Evolutionary conservation across 2,329 filamentous ascomycete genomes (phyloP).

Genomic region (Bisporella sp.): DNA sequence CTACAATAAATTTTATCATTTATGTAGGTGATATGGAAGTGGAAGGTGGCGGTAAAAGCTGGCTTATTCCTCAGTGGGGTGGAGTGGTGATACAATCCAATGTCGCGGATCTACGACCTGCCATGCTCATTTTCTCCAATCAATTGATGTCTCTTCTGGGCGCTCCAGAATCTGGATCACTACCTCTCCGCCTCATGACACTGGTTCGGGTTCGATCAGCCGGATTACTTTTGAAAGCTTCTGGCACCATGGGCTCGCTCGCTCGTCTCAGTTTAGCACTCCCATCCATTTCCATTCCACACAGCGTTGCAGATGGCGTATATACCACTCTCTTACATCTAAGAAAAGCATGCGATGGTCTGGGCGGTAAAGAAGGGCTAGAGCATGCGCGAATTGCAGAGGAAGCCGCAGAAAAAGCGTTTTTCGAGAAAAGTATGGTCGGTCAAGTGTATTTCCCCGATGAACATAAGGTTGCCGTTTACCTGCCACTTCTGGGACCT

Average conservation of each 20-base stretch:
- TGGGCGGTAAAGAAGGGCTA: conserved; percentile 62
- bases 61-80: conserved; percentile 96
- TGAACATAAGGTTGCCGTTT: conserved; percentile 96
- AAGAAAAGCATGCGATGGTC: conserved; percentile 64
- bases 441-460: conserved; percentile 98
- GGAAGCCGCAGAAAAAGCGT: conserved; percentile 82
- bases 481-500: conserved; percentile 83
- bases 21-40: conserved; percentile 63
- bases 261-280: conserved; percentile 78
- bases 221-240: conserved; percentile 79
- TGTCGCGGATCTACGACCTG: conserved; percentile 63
- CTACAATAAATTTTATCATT: conserved; percentile 92
- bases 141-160: conserved; percentile 86
- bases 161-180: conserved; percentile 72
- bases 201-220: conserved; percentile 80
- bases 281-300: conserved; percentile 84
- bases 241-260: conserved; percentile 87
- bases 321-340: conserved; percentile 73
- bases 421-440: conserved; percentile 99
- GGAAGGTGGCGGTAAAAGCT: conserved; percentile 51
- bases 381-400: conserved; percentile 80
- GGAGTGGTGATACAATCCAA: conserved; percentile 55
- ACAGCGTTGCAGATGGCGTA: conserved; percentile 79
- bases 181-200: conserved; percentile 79
- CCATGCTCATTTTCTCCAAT: conserved; percentile 83